Base-by-base conservation (phyloP, 164 flowering plant genomes). In the Tetracentron sinense region DNA sequence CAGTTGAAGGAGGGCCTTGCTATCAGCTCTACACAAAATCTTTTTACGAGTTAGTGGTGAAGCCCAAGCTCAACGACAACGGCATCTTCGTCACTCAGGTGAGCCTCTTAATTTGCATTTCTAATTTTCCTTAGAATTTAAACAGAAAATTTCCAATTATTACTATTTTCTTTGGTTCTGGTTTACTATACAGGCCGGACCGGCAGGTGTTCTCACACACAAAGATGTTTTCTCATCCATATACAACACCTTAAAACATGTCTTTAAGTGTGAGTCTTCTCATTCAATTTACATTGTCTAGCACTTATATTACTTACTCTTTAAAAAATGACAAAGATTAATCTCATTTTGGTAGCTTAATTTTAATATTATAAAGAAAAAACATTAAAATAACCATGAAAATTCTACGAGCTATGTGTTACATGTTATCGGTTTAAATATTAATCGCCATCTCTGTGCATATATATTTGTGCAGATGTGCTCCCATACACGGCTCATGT, bases 21-120 rank as follows among this genome's bases (percentile, higher is more conserved):
- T 86, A 86, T 74, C 80, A 88, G 56, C 92, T 90, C 66, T 90
- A 88, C 74, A 90, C 97, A 19, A 90, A 88, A 72, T 83, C 89
- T 20, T 92, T 92, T 76, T 90, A 92, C 61, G 82, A 86, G 63
- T 20, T 55, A 8, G 71, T 84, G 38, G 73, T 90, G 66, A 92
- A 92, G 79, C 92, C 96, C 47, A 90, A 82, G 81, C 96, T 92
- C 69, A 83, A 73, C n/a, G 53, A 66, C 25, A 75, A 80, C 61
- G 98, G 98, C 67, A 80, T 92, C 64, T 92, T 92, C 72, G 91
- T 92, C 21, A 92, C 98, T 58, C 98, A 92, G 85, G 98, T 88
- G 20, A 38, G 66, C 26, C 21, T 22, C 19, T 54, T n/a, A n/a
- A n/a, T n/a, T n/a, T n/a, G n/a, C n/a, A 3, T 42, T 33, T 52